Conservation (phyloP, 2,329 filamentous ascomycete genomes). For the Cryphonectria japonica region DNA sequence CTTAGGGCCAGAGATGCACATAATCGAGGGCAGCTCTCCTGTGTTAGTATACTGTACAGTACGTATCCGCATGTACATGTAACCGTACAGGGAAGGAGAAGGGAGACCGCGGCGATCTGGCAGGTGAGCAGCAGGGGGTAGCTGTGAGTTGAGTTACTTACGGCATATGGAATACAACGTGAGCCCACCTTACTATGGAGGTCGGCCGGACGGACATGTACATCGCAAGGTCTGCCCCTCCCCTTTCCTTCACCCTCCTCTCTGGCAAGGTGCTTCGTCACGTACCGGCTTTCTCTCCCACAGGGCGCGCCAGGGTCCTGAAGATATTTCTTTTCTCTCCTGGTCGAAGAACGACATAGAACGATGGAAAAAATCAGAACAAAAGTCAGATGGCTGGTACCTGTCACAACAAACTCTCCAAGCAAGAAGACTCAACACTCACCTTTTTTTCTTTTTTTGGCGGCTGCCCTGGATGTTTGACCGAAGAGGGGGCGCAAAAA, state of each 20-base stretch:
- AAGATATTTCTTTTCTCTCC: constrained; percentile 1
- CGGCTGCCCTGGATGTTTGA: constrained; percentile 25
- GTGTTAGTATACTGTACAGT: constrained; percentile 26
- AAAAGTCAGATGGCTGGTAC: constrained; percentile 19
- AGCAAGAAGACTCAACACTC: constrained; percentile 6
- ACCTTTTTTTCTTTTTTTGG: background rate
- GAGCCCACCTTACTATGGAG: constrained; percentile 22
- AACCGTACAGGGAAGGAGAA: constrained; percentile 56
- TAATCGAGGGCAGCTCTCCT: constrained; percentile 40
- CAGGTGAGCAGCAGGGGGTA: constrained; percentile 35
- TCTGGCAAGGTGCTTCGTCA: constrained; percentile 12
- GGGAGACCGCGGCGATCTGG: constrained; percentile 43
- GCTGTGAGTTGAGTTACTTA: constrained; percentile 27
- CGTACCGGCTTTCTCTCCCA: constrained; percentile 1
- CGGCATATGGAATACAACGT: constrained; percentile 30
- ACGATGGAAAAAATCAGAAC: background rate
- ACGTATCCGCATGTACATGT: constrained; percentile 41
- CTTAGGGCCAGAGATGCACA: constrained; percentile 41
- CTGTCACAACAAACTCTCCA: constrained; percentile 3
- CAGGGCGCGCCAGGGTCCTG: constrained; percentile 2
- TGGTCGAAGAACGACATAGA: background rate
- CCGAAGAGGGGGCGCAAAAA: constrained; percentile 20
- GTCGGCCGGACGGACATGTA: constrained; percentile 24
- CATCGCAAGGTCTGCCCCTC: constrained; percentile 18
- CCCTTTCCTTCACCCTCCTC: background rate